Percentiles rank a stretch among this genome's conserved stretches.
These are phyloP conservation scores for Komagataella ulmi DNA, from an alignment of 805 yeast species.

Conservation along the genomic window DNA sequence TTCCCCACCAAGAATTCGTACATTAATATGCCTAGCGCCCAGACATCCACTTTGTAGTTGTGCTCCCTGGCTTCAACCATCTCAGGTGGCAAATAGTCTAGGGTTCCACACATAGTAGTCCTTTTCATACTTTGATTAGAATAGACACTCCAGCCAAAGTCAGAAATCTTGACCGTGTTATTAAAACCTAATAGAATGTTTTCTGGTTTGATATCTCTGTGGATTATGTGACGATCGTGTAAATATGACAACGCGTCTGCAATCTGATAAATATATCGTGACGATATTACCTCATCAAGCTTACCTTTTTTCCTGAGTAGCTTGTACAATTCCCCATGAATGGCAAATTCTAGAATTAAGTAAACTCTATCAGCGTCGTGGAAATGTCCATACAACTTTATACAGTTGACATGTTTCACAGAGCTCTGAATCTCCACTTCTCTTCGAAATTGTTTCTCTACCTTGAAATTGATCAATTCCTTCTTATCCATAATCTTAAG, in stretches of 20 bases:
- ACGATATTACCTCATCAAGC: constrained; percentile 62
- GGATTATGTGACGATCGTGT: constrained; percentile 72
- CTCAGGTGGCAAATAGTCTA: constrained; percentile 92
- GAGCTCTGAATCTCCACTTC: constrained; percentile 87
- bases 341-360: constrained; percentile 71
- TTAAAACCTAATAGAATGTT: constrained; percentile 70
- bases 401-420: constrained; percentile 64
- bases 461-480: constrained; percentile 61
- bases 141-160: constrained; percentile 88
- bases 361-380: constrained; percentile 73
- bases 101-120: constrained; percentile 85
- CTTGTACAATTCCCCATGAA: constrained; percentile 78
- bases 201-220: constrained; percentile 91
- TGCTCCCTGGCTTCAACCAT: constrained; percentile 78
- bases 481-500: constrained; percentile 81
- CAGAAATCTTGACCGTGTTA: constrained; percentile 73
- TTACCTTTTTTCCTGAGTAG: constrained; percentile 51
- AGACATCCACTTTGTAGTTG: constrained; percentile 68
- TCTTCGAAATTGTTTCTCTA: constrained; percentile 76
- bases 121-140: constrained; percentile 26
- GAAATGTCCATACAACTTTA: constrained; percentile 78
- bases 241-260: constrained; percentile 67
- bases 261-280: constrained; percentile 71
- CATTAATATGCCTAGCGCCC: constrained; percentile 85
- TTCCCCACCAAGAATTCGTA: constrained; percentile 79